phyloP scores from a whole-genome alignment of 495 filamentous ascomycete genomes.

The Penicillium egyptiacum region DNA sequence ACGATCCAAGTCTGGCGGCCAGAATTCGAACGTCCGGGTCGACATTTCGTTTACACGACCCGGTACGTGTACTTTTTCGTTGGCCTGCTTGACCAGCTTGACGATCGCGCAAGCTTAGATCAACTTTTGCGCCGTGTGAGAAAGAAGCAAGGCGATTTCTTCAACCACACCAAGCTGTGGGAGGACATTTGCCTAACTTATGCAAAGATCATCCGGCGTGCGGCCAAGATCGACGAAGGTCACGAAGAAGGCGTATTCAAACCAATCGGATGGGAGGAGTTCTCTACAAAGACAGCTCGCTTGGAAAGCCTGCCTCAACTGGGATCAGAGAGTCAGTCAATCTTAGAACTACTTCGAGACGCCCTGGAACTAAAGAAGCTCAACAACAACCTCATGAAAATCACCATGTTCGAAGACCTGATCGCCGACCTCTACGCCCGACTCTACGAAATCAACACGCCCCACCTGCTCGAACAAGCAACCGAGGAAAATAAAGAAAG shows the following conservation, averaged over 20 bases:
- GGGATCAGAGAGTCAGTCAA: slow-evolving; percentile 35
- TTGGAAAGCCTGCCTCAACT: slow-evolving; percentile 54
- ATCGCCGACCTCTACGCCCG: slow-evolving; percentile 82
- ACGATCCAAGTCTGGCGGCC: slow-evolving; percentile 95
- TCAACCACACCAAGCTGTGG: slow-evolving; percentile 84
- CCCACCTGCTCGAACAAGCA: slow-evolving; percentile 46
- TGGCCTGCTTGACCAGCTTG: slow-evolving; percentile 67
- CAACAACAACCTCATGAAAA: slow-evolving; percentile 82
- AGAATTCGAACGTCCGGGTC: slow-evolving; percentile 83
- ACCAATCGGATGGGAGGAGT: slow-evolving; percentile 75
- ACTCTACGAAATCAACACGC: slow-evolving; percentile 63
- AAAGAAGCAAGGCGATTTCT: slow-evolving; percentile 79
- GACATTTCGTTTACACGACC: slow-evolving; percentile 92
- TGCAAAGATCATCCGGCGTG: slow-evolving; percentile 68
- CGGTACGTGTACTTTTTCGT: slow-evolving; percentile 85
- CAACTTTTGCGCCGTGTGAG: slow-evolving; percentile 77
- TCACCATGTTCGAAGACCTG: slow-evolving; percentile 81
- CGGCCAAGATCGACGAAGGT: slow-evolving; percentile 61
- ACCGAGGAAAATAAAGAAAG: slow-evolving; percentile 55
- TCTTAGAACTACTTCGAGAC: slow-evolving; percentile 77
- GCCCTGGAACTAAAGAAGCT: slow-evolving; percentile 86
- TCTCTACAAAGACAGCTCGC: slow-evolving; percentile 59
- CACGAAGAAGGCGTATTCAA: slow-evolving; percentile 80
- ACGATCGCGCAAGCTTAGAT: slow-evolving; percentile 79
- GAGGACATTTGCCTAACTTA: slow-evolving; percentile 73